Conservation (phyloP, 495 filamentous ascomycete genomes). For the Xylaria scruposa region DNA sequence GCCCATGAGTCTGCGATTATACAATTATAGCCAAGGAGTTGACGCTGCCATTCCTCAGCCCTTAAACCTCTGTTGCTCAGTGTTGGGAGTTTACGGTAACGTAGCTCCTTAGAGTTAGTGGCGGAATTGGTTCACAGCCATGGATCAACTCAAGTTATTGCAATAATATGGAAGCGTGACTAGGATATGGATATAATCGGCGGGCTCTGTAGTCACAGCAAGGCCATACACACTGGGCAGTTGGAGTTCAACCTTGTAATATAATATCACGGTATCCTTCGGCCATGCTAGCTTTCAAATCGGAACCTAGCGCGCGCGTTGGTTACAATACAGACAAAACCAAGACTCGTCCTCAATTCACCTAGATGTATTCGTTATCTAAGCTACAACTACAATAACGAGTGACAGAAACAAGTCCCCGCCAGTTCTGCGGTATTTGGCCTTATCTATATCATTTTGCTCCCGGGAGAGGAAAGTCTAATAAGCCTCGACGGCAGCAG, state of each 20-base stretch:
- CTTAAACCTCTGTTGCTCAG: too few relatives aligned
- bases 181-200: neutral
- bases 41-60: too few relatives aligned
- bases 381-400: slow-evolving; percentile 20
- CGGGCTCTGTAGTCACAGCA: neutral
- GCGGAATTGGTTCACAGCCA: too few relatives aligned
- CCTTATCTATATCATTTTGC: neutral
- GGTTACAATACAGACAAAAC: neutral
- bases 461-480: neutral
- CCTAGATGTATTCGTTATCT: slow-evolving; percentile 13
- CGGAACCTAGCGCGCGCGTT: too few relatives aligned
- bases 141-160: too few relatives aligned
- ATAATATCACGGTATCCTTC: too few relatives aligned
- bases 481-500: slow-evolving; percentile 22
- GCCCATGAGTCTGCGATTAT: neutral
- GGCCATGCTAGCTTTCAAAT: too few relatives aligned
- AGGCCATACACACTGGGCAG: neutral
- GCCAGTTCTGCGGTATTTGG: neutral
- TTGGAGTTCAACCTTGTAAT: neutral
- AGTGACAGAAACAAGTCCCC: slow-evolving; percentile 8
- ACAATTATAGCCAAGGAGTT: neutral
- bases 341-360: neutral
- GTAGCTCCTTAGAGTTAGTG: too few relatives aligned
- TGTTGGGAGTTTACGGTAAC: too few relatives aligned
- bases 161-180: too few relatives aligned